These are phyloP conservation scores for Paramecium tetraurelia DNA, from an alignment of 73 alveolate species.

Conservation along the genomic window DNA sequence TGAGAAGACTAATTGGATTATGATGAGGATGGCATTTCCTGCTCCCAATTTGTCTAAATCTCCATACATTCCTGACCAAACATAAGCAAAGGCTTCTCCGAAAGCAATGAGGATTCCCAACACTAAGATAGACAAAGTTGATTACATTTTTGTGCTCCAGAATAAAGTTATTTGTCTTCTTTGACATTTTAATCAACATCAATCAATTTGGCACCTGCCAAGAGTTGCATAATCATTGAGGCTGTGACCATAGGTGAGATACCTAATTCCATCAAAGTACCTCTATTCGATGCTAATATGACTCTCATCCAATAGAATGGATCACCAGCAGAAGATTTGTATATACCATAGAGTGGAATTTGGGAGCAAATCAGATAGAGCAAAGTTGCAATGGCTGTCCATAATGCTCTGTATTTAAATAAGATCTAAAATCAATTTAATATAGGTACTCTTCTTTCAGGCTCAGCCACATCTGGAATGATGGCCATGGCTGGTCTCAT, in stretches of 20 bases:
- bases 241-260: conserved; percentile 99
- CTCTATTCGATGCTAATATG: conserved; percentile 99
- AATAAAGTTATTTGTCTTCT: conserved; percentile 95
- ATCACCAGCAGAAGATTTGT: conserved; percentile 90
- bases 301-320: conserved; percentile 99
- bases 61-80: conserved; percentile 99
- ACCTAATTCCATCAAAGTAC: conserved; percentile 99
- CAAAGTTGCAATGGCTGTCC: conserved; percentile 98
- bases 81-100: conserved; percentile 99
- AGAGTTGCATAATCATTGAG: conserved; percentile 98
- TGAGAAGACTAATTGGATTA: conserved; percentile 95
- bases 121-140: not conserved
- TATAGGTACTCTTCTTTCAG: conserved; percentile 79
- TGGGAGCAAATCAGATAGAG: conserved; percentile 98
- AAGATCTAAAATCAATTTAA: not conserved
- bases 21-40: conserved; percentile 92
- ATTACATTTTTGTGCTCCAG: conserved; percentile 89
- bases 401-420: conserved; percentile 87
- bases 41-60: conserved; percentile 93
- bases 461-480: conserved; percentile 96
- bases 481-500: conserved; percentile 95
- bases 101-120: conserved; percentile 65
- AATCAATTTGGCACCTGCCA: conserved; percentile 97
- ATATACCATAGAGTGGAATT: conserved; percentile 99
- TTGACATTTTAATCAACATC: conserved; percentile 96